Evolutionary conservation across 1,139 yeast genomes (phyloP).

Genomic region (Candida sp.): DNA sequence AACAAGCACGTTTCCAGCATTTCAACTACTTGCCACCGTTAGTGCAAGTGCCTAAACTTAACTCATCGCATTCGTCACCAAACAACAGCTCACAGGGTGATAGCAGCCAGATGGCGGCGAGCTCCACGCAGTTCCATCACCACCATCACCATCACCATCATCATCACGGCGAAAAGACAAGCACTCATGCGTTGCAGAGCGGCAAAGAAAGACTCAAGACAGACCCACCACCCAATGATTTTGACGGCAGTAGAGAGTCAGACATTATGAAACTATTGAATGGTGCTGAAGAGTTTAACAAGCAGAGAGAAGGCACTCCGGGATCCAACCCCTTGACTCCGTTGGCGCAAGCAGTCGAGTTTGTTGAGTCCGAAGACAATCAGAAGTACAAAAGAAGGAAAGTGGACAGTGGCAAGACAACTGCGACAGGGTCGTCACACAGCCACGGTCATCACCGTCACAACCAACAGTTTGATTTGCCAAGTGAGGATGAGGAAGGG

Average conservation of each 20-base stretch:
- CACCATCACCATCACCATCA: constrained; percentile 34
- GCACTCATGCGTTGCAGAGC: not conserved
- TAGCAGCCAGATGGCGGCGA: not conserved
- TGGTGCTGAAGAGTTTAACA: constrained; percentile 10
- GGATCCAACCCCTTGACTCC: constrained; percentile 38
- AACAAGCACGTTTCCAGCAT: constrained; percentile 64
- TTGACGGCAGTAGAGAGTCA: constrained; percentile 31
- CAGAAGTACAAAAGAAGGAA: constrained; percentile 12
- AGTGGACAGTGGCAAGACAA: constrained; percentile 7
- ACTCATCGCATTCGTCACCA: constrained; percentile 55
- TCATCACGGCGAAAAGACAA: constrained; percentile 7
- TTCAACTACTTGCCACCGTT: constrained; percentile 76
- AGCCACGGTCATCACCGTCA: not conserved
- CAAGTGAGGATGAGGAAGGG: constrained; percentile 41
- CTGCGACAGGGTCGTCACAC: constrained; percentile 4
- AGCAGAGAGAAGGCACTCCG: constrained; percentile 15
- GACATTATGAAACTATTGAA: constrained; percentile 48
- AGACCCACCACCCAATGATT: not conserved
- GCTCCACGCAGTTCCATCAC: constrained; percentile 22
- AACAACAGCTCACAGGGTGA: constrained; percentile 8
- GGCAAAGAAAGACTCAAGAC: not conserved
- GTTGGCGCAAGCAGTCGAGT: constrained; percentile 47
- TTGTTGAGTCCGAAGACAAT: constrained; percentile 49
- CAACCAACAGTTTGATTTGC: constrained; percentile 15
- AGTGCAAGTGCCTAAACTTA: constrained; percentile 71